A percentile compares a stretch with the other conserved stretches of the same genome.
Conservation (phyloP, 495 filamentous ascomycete species). For the Podospora pseudoanserina region DNA sequence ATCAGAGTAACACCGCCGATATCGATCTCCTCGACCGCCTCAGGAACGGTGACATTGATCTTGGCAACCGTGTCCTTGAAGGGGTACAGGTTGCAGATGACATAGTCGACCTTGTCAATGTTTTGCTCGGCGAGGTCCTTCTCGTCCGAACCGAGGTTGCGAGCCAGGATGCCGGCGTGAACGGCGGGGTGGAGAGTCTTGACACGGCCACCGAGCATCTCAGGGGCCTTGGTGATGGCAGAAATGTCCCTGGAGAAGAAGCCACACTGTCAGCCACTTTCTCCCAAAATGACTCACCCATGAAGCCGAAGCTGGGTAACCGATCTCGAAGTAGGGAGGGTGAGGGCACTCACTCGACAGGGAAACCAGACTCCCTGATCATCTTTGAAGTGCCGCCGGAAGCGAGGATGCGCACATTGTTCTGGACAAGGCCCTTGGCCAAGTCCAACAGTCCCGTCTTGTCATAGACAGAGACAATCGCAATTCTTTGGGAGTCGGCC, state of each 20-base stretch:
- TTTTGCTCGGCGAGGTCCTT: slow-evolving; percentile 95
- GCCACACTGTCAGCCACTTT: slow-evolving; percentile 5
- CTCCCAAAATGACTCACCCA: background rate
- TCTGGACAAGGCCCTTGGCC: slow-evolving; percentile 86
- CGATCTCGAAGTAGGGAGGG: background rate
- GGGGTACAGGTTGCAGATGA: slow-evolving; percentile 97
- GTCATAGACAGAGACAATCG: slow-evolving; percentile 96
- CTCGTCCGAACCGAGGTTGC: slow-evolving; percentile 87
- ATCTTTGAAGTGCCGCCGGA: slow-evolving; percentile 91
- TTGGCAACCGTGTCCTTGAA: slow-evolving; percentile 98
- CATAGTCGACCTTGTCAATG: slow-evolving; percentile 96
- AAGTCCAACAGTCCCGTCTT: slow-evolving; percentile 96
- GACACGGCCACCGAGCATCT: slow-evolving; percentile 93
- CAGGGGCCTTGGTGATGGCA: slow-evolving; percentile 95
- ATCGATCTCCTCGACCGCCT: slow-evolving; percentile 98
- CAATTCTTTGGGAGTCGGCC: slow-evolving; percentile 50
- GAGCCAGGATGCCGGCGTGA: slow-evolving; percentile 88
- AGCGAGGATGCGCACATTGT: slow-evolving; percentile 87
- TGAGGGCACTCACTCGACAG: slow-evolving; percentile 66
- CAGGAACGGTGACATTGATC: slow-evolving; percentile 90
- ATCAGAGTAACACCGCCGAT: slow-evolving; percentile 96
- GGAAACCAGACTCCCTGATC: slow-evolving; percentile 92
- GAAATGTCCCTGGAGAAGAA: slow-evolving; percentile 73
- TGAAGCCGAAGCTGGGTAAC: background rate
- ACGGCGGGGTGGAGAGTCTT: slow-evolving; percentile 97